Conservation (phyloP, 495 filamentous ascomycete genomes). For the Sordaria brevicollis region DNA sequence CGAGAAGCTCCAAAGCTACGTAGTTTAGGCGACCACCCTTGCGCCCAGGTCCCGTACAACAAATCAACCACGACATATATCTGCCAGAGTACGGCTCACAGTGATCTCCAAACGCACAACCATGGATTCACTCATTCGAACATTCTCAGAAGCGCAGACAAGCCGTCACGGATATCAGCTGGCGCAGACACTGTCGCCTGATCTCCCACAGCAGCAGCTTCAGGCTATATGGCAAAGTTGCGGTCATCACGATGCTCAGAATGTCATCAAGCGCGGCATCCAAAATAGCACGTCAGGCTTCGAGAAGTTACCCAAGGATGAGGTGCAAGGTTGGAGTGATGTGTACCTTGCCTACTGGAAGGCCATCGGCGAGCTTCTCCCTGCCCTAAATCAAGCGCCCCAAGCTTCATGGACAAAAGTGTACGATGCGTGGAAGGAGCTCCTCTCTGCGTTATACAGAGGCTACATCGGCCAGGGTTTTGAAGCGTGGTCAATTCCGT, state of each 20-base stretch:
- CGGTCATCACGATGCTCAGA: constrained; percentile 42
- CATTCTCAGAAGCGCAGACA: constrained; percentile 51
- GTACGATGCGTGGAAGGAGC: constrained; percentile 77
- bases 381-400: constrained; percentile 33
- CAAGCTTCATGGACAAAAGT: constrained; percentile 58
- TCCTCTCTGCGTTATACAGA: constrained; percentile 57
- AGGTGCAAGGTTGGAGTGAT: constrained; percentile 68
- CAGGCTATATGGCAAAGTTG: constrained; percentile 51
- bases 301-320: constrained; percentile 44
- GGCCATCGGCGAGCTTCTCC: constrained; percentile 57
- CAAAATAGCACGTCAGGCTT: constrained; percentile 36
- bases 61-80: not conserved
- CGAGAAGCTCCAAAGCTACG: not conserved
- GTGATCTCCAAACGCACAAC: not conserved
- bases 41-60: not conserved
- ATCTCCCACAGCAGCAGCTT: constrained; percentile 47
- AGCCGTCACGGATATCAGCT: constrained; percentile 52
- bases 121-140: constrained; percentile 49
- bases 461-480: constrained; percentile 63
- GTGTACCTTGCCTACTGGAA: constrained; percentile 79
- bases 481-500: constrained; percentile 79
- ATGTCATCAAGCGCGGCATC: constrained; percentile 49
- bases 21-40: not conserved
- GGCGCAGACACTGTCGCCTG: constrained; percentile 58
- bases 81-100: not conserved